phyloP scores from a whole-genome alignment of 306 rosid genomes.

The Mimosa bimucronata region DNA sequence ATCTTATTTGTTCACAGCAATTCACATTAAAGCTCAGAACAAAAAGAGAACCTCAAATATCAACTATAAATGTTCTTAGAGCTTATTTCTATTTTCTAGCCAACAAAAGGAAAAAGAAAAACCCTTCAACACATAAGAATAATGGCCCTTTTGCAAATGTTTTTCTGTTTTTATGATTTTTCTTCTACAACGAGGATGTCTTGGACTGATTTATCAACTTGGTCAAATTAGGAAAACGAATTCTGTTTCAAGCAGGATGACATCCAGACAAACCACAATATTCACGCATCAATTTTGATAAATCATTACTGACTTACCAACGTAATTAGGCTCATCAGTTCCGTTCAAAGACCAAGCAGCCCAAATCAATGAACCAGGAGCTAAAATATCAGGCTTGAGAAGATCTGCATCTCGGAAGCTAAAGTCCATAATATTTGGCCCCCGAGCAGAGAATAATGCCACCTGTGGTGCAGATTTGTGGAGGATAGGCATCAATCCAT shows the following conservation, averaged over 20 bases:
- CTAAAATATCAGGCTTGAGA: constrained; percentile 97
- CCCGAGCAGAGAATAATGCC: constrained; percentile 91
- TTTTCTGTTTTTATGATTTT: neutral
- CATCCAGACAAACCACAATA: constrained; percentile 17
- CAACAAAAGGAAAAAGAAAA: neutral
- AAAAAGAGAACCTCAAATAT: constrained; percentile 33
- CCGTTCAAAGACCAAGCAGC: constrained; percentile 99
- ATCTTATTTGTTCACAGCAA: neutral
- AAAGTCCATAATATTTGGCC: constrained; percentile 92
- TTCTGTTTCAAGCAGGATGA: constrained; percentile 6
- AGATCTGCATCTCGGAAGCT: constrained; percentile 95
- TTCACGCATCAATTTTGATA: constrained; percentile 13
- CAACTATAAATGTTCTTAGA: neutral
- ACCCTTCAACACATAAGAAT: neutral
- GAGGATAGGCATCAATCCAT: constrained; percentile 87
- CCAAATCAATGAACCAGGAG: constrained; percentile 99
- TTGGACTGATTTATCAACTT: neutral
- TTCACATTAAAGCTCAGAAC: constrained; percentile 7
- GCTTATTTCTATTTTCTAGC: neutral
- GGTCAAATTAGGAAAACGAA: neutral
- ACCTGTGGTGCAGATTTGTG: constrained; percentile 97
- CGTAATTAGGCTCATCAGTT: constrained; percentile 90
- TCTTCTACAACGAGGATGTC: constrained; percentile 13
- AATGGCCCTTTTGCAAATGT: neutral
- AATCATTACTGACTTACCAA: constrained; percentile 51